Conservation (phyloP, 345 rosid species). For the Brassica carinata region DNA sequence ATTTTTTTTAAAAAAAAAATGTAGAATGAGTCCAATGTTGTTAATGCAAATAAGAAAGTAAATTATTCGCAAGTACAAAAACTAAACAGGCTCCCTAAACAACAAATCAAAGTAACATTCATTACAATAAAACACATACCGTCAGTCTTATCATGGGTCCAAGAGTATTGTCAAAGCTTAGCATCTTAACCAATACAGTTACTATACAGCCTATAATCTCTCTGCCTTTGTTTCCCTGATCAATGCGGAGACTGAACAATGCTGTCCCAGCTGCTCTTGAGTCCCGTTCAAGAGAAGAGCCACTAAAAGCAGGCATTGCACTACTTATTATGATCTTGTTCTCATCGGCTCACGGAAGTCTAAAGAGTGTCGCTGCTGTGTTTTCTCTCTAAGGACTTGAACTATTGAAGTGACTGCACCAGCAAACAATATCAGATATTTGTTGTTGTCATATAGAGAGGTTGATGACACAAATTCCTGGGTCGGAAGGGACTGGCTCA, state of each 20-base stretch:
- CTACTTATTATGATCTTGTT: too few species aligned
- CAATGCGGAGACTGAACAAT: too few species aligned
- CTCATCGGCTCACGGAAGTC: too few species aligned
- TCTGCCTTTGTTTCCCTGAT: too few species aligned
- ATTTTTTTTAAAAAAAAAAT: too few species aligned
- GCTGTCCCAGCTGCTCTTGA: too few species aligned
- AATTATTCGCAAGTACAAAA: not conserved
- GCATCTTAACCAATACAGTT: not conserved
- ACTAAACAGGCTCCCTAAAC: not conserved
- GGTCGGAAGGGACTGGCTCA: conserved; percentile 53
- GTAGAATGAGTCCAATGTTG: not conserved
- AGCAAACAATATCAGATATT: conserved; percentile 36
- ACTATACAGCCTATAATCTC: not conserved
- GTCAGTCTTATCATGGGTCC: not conserved
- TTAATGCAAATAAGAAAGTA: not conserved
- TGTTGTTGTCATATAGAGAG: conserved; percentile 45
- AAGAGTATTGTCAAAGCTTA: not conserved
- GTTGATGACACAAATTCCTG: conserved; percentile 36
- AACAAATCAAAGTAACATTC: not conserved
- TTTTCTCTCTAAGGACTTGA: conserved; percentile 41
- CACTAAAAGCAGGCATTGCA: too few species aligned
- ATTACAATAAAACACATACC: not conserved
- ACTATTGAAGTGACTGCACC: conserved; percentile 41
- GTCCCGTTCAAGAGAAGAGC: too few species aligned
- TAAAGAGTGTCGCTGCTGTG: conserved; percentile 37